Percentiles rank a stretch among this genome's conserved stretches.
These are phyloP conservation scores for Pleurotus djamor DNA, from an alignment of 768 basidiomycete genomes.

Conservation along the genomic window DNA sequence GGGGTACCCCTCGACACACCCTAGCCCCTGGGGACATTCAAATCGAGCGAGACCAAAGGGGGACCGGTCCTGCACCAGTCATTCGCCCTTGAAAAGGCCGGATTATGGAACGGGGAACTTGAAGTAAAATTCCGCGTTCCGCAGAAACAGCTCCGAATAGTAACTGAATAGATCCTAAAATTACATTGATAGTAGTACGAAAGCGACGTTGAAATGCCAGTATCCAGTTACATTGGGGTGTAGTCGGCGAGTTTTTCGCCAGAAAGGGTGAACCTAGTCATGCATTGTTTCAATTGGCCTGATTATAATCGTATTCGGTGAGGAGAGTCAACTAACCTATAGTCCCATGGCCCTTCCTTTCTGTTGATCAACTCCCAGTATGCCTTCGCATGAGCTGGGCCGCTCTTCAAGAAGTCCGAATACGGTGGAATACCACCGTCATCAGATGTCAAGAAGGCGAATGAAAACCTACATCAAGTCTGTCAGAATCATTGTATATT, in stretches of 20 bases:
- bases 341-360: neutral
- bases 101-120: too few relatives aligned
- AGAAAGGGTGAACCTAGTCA: neutral
- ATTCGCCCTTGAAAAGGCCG: too few relatives aligned
- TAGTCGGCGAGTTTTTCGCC: neutral
- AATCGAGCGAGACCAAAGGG: too few relatives aligned
- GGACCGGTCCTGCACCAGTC: too few relatives aligned
- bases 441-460: neutral
- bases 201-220: too few relatives aligned
- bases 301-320: neutral
- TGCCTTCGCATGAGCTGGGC: neutral
- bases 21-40: too few relatives aligned
- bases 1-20: too few relatives aligned
- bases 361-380: neutral
- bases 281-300: neutral
- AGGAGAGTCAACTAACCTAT: neutral
- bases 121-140: too few relatives aligned
- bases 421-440: neutral
- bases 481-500: neutral
- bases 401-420: neutral
- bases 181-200: too few relatives aligned
- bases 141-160: too few relatives aligned
- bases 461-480: neutral
- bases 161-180: too few relatives aligned
- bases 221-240: neutral